phyloP scores from a whole-genome alignment of 2,329 filamentous ascomycete species.

The Monosporascus sp. region DNA sequence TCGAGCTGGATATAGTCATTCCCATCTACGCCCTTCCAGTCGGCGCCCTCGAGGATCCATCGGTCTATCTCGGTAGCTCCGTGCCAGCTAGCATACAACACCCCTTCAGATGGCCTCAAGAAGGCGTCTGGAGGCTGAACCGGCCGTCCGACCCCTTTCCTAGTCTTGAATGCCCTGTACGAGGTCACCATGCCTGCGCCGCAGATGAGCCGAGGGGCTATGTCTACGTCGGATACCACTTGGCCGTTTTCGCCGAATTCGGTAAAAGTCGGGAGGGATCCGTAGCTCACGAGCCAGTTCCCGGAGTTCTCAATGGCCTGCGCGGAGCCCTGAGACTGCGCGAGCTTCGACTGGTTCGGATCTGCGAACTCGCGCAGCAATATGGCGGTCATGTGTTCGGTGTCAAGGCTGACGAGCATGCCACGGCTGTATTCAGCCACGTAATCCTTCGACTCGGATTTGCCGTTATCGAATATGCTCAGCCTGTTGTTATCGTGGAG shows the following conservation, averaged over 20 bases:
- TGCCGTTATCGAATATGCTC: not conserved
- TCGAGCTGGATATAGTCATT: slow-evolving; percentile 4
- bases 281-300: slow-evolving; percentile 9
- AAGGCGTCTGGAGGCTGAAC: slow-evolving; percentile 2
- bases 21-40: slow-evolving; percentile 1
- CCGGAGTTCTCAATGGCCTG: slow-evolving; percentile 1
- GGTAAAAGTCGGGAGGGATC: slow-evolving; percentile 10
- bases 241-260: slow-evolving; percentile 7
- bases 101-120: slow-evolving; percentile 2
- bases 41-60: slow-evolving; percentile 11
- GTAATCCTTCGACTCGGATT: not conserved
- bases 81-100: slow-evolving; percentile 15
- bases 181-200: slow-evolving; percentile 9
- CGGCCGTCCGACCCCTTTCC: slow-evolving; percentile 8
- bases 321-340: slow-evolving; percentile 8
- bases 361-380: not conserved
- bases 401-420: not conserved
- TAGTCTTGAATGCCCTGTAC: slow-evolving; percentile 13
- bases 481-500: slow-evolving; percentile 8
- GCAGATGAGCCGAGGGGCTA: slow-evolving; percentile 9
- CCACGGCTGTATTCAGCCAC: not conserved
- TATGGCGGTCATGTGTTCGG: not conserved
- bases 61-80: slow-evolving; percentile 10
- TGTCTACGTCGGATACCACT: slow-evolving; percentile 12
- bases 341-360: not conserved